A percentile compares a stretch with the other conserved stretches of the same genome.
Conservation (phyloP, 441 rosid species). For the Adansonia gregorii region DNA sequence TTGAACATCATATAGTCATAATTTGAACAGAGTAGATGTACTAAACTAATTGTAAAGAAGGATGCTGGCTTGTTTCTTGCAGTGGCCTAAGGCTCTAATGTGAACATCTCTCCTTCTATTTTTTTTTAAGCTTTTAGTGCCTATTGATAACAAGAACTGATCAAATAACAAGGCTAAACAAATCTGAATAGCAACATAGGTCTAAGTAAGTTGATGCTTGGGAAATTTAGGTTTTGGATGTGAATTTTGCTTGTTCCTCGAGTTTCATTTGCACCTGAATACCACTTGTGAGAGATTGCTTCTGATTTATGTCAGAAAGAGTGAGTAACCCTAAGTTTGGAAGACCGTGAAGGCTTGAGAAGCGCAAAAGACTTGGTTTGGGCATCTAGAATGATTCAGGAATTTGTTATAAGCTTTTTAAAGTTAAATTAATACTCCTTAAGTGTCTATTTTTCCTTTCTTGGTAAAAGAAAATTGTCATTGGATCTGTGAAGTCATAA, state of each 20-base stretch:
- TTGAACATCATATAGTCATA: neutral
- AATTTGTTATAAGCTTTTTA: neutral
- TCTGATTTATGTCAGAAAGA: neutral
- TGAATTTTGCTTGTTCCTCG: neutral
- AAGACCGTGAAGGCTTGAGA: neutral
- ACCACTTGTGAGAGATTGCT: neutral
- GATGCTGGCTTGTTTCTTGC: neutral
- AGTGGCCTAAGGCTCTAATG: neutral
- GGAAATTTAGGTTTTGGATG: neutral
- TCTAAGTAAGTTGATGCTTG: neutral
- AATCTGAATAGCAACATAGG: neutral
- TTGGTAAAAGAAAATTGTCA: conserved; percentile 7
- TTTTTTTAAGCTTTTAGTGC: neutral
- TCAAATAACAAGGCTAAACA: neutral
- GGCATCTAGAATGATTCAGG: neutral
- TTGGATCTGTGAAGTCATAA: neutral
- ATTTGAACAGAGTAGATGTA: neutral
- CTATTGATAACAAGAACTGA: neutral
- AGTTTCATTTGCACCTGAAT: neutral
- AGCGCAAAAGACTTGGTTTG: neutral
- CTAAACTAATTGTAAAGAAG: neutral
- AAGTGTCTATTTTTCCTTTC: neutral
- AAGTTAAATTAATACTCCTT: neutral
- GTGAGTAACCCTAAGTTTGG: neutral
- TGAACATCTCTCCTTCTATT: neutral